These are phyloP conservation scores for Sequoia sempervirens DNA, from an alignment of 75 land plant species.

Conservation along the genomic window DNA sequence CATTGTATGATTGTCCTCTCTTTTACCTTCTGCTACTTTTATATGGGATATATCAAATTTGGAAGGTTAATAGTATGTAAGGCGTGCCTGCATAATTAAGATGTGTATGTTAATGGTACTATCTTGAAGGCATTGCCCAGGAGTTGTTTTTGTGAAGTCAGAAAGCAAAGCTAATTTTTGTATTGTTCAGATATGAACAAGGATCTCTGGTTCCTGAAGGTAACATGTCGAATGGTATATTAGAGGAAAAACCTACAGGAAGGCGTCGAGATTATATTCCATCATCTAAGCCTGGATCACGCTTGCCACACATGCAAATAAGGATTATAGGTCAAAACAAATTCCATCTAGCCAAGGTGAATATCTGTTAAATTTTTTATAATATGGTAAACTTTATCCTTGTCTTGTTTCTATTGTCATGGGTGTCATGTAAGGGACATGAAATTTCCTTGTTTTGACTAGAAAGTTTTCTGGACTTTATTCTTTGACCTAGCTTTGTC, in stretches of 20 bases:
- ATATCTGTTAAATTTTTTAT: background rate
- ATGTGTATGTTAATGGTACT: background rate
- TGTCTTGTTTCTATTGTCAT: background rate
- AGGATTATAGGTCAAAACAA: slow-evolving; percentile 22
- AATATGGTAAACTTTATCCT: background rate
- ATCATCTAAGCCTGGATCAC: slow-evolving; percentile 72
- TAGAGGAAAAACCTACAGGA: slow-evolving; percentile 37
- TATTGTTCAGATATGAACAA: slow-evolving; percentile 36
- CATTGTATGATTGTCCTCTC: background rate
- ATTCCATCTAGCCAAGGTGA: background rate
- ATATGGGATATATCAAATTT: background rate
- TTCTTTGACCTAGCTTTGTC: background rate
- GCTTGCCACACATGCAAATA: slow-evolving; percentile 84
- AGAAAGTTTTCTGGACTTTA: background rate
- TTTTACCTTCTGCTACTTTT: background rate
- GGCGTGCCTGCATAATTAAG: background rate
- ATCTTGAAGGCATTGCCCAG: background rate
- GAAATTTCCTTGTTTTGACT: background rate
- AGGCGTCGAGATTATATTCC: slow-evolving; percentile 73
- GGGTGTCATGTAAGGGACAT: background rate
- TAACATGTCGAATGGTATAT: slow-evolving; percentile 1
- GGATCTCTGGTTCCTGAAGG: slow-evolving; percentile 66
- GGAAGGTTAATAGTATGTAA: background rate
- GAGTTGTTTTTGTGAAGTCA: background rate
- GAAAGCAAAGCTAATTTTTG: background rate